These are phyloP conservation scores for Aspergillus tanneri DNA, from an alignment of 2,329 filamentous ascomycete genomes.

Conservation along the genomic window DNA sequence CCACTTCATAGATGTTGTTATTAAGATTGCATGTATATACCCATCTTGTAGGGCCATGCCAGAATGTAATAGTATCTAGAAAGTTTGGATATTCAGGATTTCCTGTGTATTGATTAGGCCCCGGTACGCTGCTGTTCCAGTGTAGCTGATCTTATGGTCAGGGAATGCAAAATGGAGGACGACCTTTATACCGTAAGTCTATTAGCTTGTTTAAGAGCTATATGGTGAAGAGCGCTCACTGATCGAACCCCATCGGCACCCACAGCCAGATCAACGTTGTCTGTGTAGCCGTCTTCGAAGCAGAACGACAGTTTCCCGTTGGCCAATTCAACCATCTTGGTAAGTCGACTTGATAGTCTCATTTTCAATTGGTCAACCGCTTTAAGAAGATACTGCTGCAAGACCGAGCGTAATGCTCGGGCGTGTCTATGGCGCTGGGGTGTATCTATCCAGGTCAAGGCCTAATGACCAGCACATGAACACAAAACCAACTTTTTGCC, in stretches of 20 bases:
- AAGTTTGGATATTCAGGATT: conserved; percentile 9
- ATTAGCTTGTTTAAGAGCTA: background rate
- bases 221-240: background rate
- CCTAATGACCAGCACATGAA: background rate
- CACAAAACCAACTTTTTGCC: conserved; percentile 3
- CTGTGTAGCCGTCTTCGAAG: conserved; percentile 8
- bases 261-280: conserved; percentile 13
- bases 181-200: background rate
- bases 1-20: conserved; percentile 14
- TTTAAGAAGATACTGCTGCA: conserved; percentile 10
- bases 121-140: conserved; percentile 14
- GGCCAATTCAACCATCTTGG: background rate
- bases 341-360: conserved; percentile 8
- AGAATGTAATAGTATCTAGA: conserved; percentile 14
- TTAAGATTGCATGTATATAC: conserved; percentile 16
- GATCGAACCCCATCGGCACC: conserved; percentile 18
- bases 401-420: conserved; percentile 11
- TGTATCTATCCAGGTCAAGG: conserved; percentile 4
- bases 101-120: conserved; percentile 9
- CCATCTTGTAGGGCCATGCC: conserved; percentile 15
- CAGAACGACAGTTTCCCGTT: background rate
- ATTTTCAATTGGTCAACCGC: conserved; percentile 4
- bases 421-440: conserved; percentile 11
- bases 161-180: conserved; percentile 16
- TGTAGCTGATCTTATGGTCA: conserved; percentile 12